Conservation (phyloP, 305 asterid genomes). For the Solanum chacoense region DNA sequence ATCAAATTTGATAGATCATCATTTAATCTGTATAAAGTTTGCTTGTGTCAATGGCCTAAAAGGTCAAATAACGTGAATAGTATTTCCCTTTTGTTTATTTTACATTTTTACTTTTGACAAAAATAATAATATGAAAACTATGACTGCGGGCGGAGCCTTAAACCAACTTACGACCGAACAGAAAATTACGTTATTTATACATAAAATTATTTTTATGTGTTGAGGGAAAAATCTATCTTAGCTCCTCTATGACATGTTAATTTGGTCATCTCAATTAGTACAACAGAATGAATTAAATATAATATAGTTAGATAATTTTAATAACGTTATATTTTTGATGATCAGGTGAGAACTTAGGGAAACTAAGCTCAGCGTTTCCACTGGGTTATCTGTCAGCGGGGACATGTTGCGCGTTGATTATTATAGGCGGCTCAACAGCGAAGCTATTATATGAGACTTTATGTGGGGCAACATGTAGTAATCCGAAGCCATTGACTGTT, state of each 20-base stretch:
- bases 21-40: neutral
- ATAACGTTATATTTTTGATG: neutral
- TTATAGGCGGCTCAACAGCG: conserved; percentile 67
- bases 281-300: neutral
- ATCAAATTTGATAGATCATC: too few relatives aligned
- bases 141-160: neutral
- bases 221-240: too few relatives aligned
- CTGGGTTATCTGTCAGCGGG: conserved; percentile 65
- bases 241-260: neutral
- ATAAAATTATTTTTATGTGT: too few relatives aligned
- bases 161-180: too few relatives aligned
- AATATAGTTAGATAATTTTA: too few relatives aligned
- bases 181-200: too few relatives aligned
- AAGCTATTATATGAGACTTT: conserved; percentile 47
- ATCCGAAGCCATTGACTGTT: conserved; percentile 38
- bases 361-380: conserved; percentile 50
- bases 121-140: too few relatives aligned
- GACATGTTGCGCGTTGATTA: conserved; percentile 63
- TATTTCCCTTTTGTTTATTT: neutral
- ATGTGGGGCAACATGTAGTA: conserved; percentile 43
- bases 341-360: conserved; percentile 50
- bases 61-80: neutral
- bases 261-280: neutral
- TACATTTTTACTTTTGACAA: neutral
- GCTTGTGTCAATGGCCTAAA: neutral